phyloP scores from a whole-genome alignment of 202 grass and related monocot genomes.

The Schoenoplectus tabernaemontani region DNA sequence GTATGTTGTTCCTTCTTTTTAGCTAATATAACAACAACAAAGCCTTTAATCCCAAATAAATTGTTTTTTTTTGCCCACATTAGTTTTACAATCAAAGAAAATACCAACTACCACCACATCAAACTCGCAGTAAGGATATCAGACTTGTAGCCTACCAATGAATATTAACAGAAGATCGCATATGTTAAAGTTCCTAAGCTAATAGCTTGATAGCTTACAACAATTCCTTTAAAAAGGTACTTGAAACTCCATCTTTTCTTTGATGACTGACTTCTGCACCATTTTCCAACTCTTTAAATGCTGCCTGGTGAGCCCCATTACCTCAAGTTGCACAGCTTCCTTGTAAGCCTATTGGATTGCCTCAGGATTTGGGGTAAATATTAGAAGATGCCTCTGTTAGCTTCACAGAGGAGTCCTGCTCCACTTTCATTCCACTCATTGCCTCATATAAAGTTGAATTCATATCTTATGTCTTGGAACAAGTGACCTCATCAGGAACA shows the following conservation, averaged over 20 bases:
- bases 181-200: slow-evolving; percentile 16
- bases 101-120: background rate
- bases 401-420: slow-evolving; percentile 9
- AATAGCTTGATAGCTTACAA: slow-evolving; percentile 5
- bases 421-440: slow-evolving; percentile 14
- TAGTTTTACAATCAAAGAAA: slow-evolving; percentile 1
- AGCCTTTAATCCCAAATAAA: background rate
- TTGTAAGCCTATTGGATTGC: background rate
- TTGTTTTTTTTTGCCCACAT: too few species aligned
- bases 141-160: slow-evolving; percentile 6
- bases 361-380: slow-evolving; percentile 25
- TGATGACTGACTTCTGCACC: background rate
- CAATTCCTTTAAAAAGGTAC: background rate
- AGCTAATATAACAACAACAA: too few species aligned
- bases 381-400: slow-evolving; percentile 4
- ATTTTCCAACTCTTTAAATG: background rate
- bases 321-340: background rate
- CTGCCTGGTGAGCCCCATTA: background rate
- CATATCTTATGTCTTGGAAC: slow-evolving; percentile 19
- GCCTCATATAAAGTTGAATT: slow-evolving; percentile 12
- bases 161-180: slow-evolving; percentile 7
- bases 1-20: slow-evolving; percentile 15
- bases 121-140: slow-evolving; percentile 2
- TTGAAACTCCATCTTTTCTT: too few species aligned
- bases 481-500: slow-evolving; percentile 21